phyloP scores from a whole-genome alignment of 768 basidiomycete genomes.

The Boletus coccyginus region DNA sequence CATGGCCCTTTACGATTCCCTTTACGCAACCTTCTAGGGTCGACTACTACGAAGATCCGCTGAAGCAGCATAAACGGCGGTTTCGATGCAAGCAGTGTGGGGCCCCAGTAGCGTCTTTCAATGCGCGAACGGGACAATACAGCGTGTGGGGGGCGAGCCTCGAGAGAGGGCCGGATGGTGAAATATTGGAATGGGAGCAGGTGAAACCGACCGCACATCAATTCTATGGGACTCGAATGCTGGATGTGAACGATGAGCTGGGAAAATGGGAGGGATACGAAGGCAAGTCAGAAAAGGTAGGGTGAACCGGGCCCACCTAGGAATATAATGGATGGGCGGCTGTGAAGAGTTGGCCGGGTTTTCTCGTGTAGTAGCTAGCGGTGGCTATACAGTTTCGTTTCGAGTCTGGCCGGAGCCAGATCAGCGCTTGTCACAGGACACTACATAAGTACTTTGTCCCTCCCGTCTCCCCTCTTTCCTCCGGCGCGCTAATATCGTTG shows the following conservation, averaged over 20 bases:
- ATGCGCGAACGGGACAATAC: slow-evolving; percentile 45
- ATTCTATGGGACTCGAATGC: slow-evolving; percentile 61
- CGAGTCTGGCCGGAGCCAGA: not conserved
- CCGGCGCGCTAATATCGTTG: not conserved
- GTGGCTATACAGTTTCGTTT: slow-evolving; percentile 16
- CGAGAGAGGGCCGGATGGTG: slow-evolving; percentile 49
- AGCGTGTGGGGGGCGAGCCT: slow-evolving; percentile 61
- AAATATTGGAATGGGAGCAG: slow-evolving; percentile 49
- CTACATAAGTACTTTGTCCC: not conserved
- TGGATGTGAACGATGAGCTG: slow-evolving; percentile 54
- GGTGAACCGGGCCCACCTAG: not conserved
- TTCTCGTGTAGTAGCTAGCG: slow-evolving; percentile 7
- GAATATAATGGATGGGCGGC: no score
- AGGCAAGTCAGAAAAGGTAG: slow-evolving; percentile 39
- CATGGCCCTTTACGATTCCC: slow-evolving; percentile 11
- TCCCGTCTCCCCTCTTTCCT: not conserved
- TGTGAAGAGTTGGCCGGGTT: not conserved
- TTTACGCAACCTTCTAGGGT: slow-evolving; percentile 33
- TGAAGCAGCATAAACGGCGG: slow-evolving; percentile 59
- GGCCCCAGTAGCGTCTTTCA: slow-evolving; percentile 48
- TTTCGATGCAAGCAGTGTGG: slow-evolving; percentile 66
- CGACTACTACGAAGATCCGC: slow-evolving; percentile 46
- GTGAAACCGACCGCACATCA: slow-evolving; percentile 60
- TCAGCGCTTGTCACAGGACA: not conserved
- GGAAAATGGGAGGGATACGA: slow-evolving; percentile 71